phyloP scores from a whole-genome alignment of 2,329 filamentous ascomycete genomes.

The Epicoccum sorghinum region DNA sequence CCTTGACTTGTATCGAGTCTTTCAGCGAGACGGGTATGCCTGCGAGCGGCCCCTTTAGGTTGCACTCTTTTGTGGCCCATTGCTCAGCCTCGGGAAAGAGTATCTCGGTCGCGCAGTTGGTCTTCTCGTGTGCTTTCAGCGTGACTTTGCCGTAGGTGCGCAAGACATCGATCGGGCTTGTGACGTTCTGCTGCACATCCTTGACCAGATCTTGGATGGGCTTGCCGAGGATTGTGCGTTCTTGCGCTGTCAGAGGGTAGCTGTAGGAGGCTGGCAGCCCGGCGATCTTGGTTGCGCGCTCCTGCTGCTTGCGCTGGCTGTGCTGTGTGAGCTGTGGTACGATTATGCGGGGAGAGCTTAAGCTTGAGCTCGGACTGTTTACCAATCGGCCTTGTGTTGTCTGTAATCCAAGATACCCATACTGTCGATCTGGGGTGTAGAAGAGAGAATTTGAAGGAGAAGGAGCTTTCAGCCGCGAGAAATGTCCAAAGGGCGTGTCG shows the following conservation, averaged over 20 bases:
- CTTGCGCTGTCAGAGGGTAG: conserved; percentile 65
- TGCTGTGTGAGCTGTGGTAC: conserved; percentile 3
- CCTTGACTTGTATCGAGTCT: conserved; percentile 75
- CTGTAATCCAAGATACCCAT: conserved; percentile 69
- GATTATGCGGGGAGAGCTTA: conserved; percentile 12
- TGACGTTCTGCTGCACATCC: conserved; percentile 72
- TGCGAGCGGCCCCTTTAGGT: conserved; percentile 80
- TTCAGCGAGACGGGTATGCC: conserved; percentile 89
- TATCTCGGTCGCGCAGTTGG: conserved; percentile 89
- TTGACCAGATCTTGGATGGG: conserved; percentile 80
- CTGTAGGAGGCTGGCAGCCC: conserved; percentile 70
- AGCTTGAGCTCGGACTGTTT: conserved; percentile 40
- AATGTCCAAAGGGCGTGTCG: conserved; percentile 4
- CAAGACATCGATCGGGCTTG: conserved; percentile 75
- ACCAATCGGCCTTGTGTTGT: conserved; percentile 75
- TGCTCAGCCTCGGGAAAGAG: conserved; percentile 78
- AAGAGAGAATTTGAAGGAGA: background rate
- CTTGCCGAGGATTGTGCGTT: conserved; percentile 71
- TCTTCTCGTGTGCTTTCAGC: conserved; percentile 80
- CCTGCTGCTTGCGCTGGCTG: conserved; percentile 79
- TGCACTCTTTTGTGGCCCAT: conserved; percentile 68
- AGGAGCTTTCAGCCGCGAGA: background rate
- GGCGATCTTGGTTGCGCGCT: conserved; percentile 73
- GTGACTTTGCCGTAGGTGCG: conserved; percentile 86
- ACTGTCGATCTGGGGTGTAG: conserved; percentile 39